phyloP scores from a whole-genome alignment of 345 rosid genomes.

The Mercurialis annua region DNA sequence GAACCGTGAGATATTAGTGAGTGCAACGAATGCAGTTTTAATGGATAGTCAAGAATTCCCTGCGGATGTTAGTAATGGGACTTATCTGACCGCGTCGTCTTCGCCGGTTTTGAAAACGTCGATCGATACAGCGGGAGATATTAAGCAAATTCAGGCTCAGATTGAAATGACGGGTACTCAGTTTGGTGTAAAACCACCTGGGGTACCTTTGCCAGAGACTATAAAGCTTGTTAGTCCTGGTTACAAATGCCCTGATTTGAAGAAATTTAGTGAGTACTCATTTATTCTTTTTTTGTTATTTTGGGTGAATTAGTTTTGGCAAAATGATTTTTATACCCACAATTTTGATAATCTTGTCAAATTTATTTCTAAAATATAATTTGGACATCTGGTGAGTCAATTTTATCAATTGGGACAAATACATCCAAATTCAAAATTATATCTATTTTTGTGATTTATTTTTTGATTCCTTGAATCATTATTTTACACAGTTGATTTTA shows the following conservation, averaged over 20 bases:
- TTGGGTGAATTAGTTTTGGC: too few relatives aligned
- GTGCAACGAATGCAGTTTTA: constrained; percentile 44
- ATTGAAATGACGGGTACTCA: constrained; percentile 61
- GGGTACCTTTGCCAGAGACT: constrained; percentile 66
- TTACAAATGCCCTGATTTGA: constrained; percentile 59
- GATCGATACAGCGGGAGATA: constrained; percentile 81
- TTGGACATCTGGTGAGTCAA: too few relatives aligned
- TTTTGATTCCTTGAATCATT: too few relatives aligned
- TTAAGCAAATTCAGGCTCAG: constrained; percentile 51
- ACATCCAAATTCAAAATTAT: too few relatives aligned
- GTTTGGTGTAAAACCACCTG: constrained; percentile 63
- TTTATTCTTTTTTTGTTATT: not conserved
- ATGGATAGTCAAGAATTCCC: constrained; percentile 61
- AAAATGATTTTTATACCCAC: too few relatives aligned
- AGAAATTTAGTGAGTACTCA: not conserved
- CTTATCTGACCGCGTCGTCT: constrained; percentile 52
- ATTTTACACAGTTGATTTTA: too few relatives aligned
- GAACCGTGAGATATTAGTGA: constrained; percentile 62
- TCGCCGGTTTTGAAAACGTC: constrained; percentile 64
- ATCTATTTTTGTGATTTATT: too few relatives aligned
- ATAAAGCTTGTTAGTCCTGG: constrained; percentile 61
- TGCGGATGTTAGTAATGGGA: constrained; percentile 62
- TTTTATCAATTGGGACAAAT: too few relatives aligned
- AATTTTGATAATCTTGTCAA: too few relatives aligned
- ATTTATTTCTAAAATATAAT: too few relatives aligned